phyloP scores from a whole-genome alignment of 768 basidiomycete species.

The Boletellus sp. region DNA sequence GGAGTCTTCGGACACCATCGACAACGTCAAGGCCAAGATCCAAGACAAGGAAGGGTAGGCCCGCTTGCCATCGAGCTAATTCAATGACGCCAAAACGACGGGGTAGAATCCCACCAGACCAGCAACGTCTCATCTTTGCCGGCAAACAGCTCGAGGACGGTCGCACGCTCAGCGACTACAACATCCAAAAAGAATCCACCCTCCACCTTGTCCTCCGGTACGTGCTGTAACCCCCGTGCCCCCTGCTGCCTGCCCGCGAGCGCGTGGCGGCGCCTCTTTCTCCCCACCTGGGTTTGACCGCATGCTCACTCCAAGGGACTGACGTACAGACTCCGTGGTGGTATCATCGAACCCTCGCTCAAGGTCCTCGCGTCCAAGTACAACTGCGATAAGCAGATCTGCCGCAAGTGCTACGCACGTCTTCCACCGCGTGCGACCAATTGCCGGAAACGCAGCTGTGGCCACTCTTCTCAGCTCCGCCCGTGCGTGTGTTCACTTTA shows the following conservation, averaged over 20 bases:
- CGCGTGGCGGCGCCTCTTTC: no score
- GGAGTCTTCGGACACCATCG: conserved; percentile 28
- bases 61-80: no score
- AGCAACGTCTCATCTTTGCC: conserved; percentile 49
- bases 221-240: conserved; percentile 22
- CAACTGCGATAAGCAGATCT: conserved; percentile 99
- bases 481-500: conserved; percentile 54
- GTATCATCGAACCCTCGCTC: conserved; percentile 98
- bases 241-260: not conserved
- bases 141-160: conserved; percentile 99
- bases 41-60: conserved; percentile 71
- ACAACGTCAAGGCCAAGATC: conserved; percentile 28
- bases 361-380: conserved; percentile 96
- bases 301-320: no score
- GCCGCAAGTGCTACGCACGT: conserved; percentile 99
- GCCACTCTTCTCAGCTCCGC: conserved; percentile 87
- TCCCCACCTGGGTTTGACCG: not conserved
- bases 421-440: conserved; percentile 99
- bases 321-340: conserved; percentile 40
- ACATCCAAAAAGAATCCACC: conserved; percentile 97
- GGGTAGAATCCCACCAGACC: conserved; percentile 36
- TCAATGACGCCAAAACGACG: no score
- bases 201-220: conserved; percentile 96
- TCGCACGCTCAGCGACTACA: conserved; percentile 93
- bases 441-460: conserved; percentile 94